Evolutionary conservation across 2,329 filamentous ascomycete species (phyloP).

Genomic region (Ceratocystis variospora): DNA sequence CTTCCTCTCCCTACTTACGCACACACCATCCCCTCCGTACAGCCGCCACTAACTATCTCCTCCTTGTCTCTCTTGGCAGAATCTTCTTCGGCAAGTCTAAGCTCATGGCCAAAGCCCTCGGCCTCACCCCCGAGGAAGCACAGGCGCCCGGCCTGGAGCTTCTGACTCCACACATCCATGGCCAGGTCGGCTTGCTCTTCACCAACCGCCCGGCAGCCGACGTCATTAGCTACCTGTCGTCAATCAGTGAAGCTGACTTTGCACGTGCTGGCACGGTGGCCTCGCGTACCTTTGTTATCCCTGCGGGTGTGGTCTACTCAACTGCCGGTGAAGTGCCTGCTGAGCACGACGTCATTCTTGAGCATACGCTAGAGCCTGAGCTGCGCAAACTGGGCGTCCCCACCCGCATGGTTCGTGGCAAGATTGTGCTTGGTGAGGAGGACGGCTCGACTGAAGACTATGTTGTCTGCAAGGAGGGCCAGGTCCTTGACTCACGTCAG

Average conservation of each 20-base stretch:
- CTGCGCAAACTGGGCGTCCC: slow-evolving; percentile 81
- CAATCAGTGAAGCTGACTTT: slow-evolving; percentile 67
- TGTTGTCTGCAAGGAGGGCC: slow-evolving; percentile 69
- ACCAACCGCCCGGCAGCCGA: slow-evolving; percentile 59
- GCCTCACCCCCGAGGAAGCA: slow-evolving; percentile 62
- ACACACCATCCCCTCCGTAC: neutral
- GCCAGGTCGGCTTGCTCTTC: slow-evolving; percentile 81
- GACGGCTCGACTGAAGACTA: slow-evolving; percentile 47
- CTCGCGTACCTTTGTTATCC: slow-evolving; percentile 63
- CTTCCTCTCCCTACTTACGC: neutral
- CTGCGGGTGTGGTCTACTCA: slow-evolving; percentile 68
- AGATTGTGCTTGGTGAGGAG: slow-evolving; percentile 56
- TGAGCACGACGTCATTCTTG: slow-evolving; percentile 73
- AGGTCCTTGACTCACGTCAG: slow-evolving; percentile 78
- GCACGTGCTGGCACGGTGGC: slow-evolving; percentile 73
- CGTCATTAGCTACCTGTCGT: slow-evolving; percentile 58
- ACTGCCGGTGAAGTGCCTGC: slow-evolving; percentile 64
- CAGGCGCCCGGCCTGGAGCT: slow-evolving; percentile 63
- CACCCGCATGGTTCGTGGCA: slow-evolving; percentile 75
- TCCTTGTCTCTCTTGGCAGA: slow-evolving; percentile 31
- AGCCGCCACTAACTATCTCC: neutral
- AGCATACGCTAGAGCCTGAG: slow-evolving; percentile 81
- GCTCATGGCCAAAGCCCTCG: slow-evolving; percentile 93
- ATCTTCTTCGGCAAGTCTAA: slow-evolving; percentile 99
- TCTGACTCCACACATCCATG: slow-evolving; percentile 56